phyloP scores from a whole-genome alignment of 495 filamentous ascomycete genomes.

The Immersiella caudata region DNA sequence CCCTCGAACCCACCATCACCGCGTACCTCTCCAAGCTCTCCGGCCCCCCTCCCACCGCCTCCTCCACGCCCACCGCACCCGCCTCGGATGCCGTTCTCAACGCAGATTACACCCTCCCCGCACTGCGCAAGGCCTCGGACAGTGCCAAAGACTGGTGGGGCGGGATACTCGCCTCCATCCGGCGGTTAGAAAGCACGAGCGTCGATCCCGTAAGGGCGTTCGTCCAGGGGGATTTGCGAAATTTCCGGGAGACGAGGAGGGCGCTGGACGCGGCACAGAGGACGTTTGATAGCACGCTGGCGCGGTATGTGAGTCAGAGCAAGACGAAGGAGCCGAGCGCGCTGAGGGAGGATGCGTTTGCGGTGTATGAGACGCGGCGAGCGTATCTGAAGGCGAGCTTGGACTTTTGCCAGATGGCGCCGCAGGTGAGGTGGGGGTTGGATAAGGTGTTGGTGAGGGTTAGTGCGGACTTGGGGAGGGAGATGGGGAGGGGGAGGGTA shows the following conservation, averaged over 20 bases:
- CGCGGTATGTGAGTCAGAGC: constrained; percentile 78
- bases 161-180: constrained; percentile 68
- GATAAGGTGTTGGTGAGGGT: constrained; percentile 84
- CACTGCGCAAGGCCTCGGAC: constrained; percentile 81
- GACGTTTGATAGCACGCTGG: constrained; percentile 74
- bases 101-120: constrained; percentile 90
- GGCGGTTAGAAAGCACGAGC: constrained; percentile 72
- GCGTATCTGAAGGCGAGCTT: constrained; percentile 88
- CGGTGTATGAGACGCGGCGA: constrained; percentile 91
- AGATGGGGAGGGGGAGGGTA: constrained; percentile 54
- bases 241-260: constrained; percentile 70
- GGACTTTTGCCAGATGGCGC: constrained; percentile 87
- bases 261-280: constrained; percentile 79
- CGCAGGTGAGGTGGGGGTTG: constrained; percentile 76
- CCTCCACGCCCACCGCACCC: constrained; percentile 67
- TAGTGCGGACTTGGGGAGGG: constrained; percentile 82
- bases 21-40: constrained; percentile 64
- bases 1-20: constrained; percentile 70
- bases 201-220: constrained; percentile 82
- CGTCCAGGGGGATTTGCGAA: constrained; percentile 66
- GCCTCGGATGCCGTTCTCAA: constrained; percentile 79
- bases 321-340: constrained; percentile 93
- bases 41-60: constrained; percentile 49
- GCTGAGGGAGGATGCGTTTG: constrained; percentile 91
- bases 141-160: constrained; percentile 84